phyloP scores from a whole-genome alignment of 768 basidiomycete genomes.

The Macrocybe gigantea region DNA sequence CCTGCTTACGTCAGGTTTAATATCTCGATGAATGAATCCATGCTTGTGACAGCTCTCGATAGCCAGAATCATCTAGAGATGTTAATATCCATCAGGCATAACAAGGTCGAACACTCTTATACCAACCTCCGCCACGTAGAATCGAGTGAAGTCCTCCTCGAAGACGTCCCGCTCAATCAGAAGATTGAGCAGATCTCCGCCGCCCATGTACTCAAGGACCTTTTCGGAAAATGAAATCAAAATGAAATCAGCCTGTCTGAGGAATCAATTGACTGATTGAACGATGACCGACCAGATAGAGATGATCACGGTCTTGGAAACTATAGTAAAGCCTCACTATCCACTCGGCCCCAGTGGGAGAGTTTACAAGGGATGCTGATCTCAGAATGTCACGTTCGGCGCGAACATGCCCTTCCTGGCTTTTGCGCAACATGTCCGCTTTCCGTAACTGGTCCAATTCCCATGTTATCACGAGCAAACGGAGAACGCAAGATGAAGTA shows the following conservation, averaged over 20 bases:
- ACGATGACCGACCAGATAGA: slow-evolving; percentile 76
- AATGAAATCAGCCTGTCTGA: slow-evolving; percentile 31
- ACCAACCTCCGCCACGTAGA: slow-evolving; percentile 89
- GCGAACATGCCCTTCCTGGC: slow-evolving; percentile 95
- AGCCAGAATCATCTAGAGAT: slow-evolving; percentile 81
- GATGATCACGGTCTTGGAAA: slow-evolving; percentile 91
- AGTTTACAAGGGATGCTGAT: slow-evolving; percentile 76
- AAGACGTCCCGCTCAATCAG: slow-evolving; percentile 90
- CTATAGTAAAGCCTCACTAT: slow-evolving; percentile 91
- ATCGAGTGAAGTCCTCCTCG: slow-evolving; percentile 85
- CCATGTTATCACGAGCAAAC: slow-evolving; percentile 12
- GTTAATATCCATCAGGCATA: slow-evolving; percentile 12
- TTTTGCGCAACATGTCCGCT: slow-evolving; percentile 91
- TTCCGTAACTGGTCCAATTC: slow-evolving; percentile 57
- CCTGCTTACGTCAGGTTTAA: slow-evolving; percentile 81
- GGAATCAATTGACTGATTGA: slow-evolving; percentile 11
- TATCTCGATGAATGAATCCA: slow-evolving; percentile 97
- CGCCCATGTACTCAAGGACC: slow-evolving; percentile 94
- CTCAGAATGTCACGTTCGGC: slow-evolving; percentile 93
- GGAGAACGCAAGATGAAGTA: slow-evolving; percentile 23
- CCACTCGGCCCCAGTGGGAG: slow-evolving; percentile 80
- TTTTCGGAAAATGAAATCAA: slow-evolving; percentile 50
- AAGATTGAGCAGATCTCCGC: slow-evolving; percentile 93
- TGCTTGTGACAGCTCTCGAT: slow-evolving; percentile 91
- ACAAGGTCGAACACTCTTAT: slow-evolving; percentile 6